A percentile compares a stretch with the other conserved stretches of the same genome.
phyloP scores from a whole-genome alignment of 1,284 basidiomycete genomes.

The Ceratobasidium sp. region DNA sequence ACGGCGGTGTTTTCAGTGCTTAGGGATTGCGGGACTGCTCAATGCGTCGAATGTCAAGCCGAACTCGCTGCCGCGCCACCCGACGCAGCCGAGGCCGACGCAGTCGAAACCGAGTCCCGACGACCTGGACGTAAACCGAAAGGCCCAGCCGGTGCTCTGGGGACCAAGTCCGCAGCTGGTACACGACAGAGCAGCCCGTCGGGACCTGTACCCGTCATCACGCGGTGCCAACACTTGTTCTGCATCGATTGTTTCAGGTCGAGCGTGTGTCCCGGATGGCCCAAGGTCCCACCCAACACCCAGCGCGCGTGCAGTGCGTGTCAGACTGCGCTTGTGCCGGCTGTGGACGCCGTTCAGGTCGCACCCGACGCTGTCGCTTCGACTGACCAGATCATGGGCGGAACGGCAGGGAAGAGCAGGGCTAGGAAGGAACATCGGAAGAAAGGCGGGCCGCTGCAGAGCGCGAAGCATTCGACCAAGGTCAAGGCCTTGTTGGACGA shows the following conservation, averaged over 20 bases:
- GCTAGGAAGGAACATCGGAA: conserved; percentile 74
- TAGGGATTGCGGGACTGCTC: conserved; percentile 86
- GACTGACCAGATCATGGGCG: conserved; percentile 63
- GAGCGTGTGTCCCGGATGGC: conserved; percentile 83
- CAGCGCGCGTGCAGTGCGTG: conserved; percentile 81
- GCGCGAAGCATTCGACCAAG: conserved; percentile 86
- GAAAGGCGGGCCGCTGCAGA: conserved; percentile 68
- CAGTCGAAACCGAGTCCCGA: conserved; percentile 64
- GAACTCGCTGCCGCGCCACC: conserved; percentile 72
- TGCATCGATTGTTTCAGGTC: conserved; percentile 85
- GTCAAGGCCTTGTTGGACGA: conserved; percentile 83
- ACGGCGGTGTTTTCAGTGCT: conserved; percentile 84
- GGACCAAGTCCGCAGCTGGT: conserved; percentile 65
- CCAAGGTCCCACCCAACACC: conserved; percentile 71
- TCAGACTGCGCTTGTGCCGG: conserved; percentile 69
- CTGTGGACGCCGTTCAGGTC: conserved; percentile 82
- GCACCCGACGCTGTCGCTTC: conserved; percentile 62
- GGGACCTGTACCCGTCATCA: conserved; percentile 75
- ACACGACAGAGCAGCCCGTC: conserved; percentile 79
- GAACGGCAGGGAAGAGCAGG: conserved; percentile 49
- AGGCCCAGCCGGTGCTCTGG: conserved; percentile 65
- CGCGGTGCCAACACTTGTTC: conserved; percentile 94
- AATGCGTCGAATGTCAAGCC: conserved; percentile 87
- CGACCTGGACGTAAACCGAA: conserved; percentile 63
- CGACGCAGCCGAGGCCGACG: conserved; percentile 65